A percentile compares a stretch with the other conserved stretches of the same genome.
Conservation (phyloP, 352 stramenopile species). For the Globisporangium alternatum region DNA sequence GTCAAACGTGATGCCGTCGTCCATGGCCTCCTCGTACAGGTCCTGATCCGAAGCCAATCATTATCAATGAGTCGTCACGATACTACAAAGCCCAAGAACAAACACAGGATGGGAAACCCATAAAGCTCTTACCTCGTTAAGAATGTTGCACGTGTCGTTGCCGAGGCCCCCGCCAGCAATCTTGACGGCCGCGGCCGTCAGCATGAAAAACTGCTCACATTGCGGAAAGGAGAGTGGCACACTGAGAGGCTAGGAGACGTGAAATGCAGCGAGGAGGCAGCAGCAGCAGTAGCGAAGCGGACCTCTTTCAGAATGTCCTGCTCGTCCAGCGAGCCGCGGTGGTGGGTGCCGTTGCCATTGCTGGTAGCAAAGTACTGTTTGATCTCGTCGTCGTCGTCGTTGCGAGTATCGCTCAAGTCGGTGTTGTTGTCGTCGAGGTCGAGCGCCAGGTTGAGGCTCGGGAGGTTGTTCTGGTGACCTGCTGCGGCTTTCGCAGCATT, state of each 20-base stretch:
- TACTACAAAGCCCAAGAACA: not conserved
- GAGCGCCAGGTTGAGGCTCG: not conserved
- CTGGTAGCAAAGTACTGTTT: conserved; percentile 5
- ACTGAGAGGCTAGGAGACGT: conserved; percentile 33
- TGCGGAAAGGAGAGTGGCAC: conserved; percentile 29
- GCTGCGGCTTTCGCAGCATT: not conserved
- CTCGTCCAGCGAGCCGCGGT: conserved; percentile 18
- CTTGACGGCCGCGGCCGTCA: conserved; percentile 56
- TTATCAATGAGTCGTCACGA: not conserved
- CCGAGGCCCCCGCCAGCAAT: conserved; percentile 43
- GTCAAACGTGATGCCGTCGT: conserved; percentile 51
- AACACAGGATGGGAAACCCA: not conserved
- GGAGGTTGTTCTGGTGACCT: not conserved
- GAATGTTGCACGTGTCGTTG: conserved; percentile 62
- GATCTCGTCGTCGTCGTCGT: conserved; percentile 1
- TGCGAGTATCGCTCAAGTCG: conserved; percentile 9
- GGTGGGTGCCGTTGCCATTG: not conserved
- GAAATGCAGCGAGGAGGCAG: conserved; percentile 17
- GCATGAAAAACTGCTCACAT: conserved; percentile 49
- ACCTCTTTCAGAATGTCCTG: conserved; percentile 52
- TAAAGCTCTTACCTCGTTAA: conserved; percentile 31
- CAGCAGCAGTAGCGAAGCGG: conserved; percentile 6
- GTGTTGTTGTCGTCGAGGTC: conserved; percentile 23
- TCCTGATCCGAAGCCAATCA: conserved; percentile 17
- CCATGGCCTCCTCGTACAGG: conserved; percentile 46